phyloP scores from a whole-genome alignment of 257 asterid genomes.

The Nicotiana tomentosiformis region DNA sequence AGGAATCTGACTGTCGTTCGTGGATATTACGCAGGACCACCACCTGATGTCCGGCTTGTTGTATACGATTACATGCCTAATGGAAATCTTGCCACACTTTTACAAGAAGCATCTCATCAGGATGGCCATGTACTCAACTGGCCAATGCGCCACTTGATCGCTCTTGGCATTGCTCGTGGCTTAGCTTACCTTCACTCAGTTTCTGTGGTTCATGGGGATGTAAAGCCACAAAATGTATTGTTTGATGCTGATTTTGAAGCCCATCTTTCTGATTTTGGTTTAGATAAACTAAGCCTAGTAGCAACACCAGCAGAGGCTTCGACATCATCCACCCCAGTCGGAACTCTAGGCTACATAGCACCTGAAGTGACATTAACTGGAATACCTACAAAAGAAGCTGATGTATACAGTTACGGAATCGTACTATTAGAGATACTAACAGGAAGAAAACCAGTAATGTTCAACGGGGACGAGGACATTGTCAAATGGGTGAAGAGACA shows the following conservation, averaged over 20 bases:
- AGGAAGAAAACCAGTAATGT: slow-evolving; percentile 67
- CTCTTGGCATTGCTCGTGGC: slow-evolving; percentile 67
- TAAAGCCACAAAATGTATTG: slow-evolving; percentile 61
- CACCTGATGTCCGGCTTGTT: slow-evolving; percentile 47
- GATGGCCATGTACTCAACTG: slow-evolving; percentile 72
- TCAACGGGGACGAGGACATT: slow-evolving; percentile 58
- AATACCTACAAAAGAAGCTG: slow-evolving; percentile 42
- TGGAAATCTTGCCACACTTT: slow-evolving; percentile 59
- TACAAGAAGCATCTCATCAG: slow-evolving; percentile 74
- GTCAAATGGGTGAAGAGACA: slow-evolving; percentile 75
- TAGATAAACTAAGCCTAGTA: slow-evolving; percentile 41
- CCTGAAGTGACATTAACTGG: slow-evolving; percentile 49
- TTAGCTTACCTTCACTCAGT: slow-evolving; percentile 51
- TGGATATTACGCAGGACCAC: slow-evolving; percentile 61
- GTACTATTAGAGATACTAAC: slow-evolving; percentile 60
- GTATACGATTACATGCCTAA: slow-evolving; percentile 78
- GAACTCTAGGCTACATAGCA: slow-evolving; percentile 55
- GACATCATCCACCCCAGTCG: slow-evolving; percentile 37
- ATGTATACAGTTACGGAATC: slow-evolving; percentile 68
- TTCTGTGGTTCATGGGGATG: slow-evolving; percentile 51
- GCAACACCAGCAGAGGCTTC: slow-evolving; percentile 38
- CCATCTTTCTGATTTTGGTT: slow-evolving; percentile 60
- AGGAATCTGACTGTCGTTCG: slow-evolving; percentile 64
- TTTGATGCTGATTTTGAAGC: slow-evolving; percentile 85
- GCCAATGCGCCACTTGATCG: slow-evolving; percentile 77